Conservation (phyloP, 2,329 filamentous ascomycete genomes). For the Aspergillus brasiliensis region DNA sequence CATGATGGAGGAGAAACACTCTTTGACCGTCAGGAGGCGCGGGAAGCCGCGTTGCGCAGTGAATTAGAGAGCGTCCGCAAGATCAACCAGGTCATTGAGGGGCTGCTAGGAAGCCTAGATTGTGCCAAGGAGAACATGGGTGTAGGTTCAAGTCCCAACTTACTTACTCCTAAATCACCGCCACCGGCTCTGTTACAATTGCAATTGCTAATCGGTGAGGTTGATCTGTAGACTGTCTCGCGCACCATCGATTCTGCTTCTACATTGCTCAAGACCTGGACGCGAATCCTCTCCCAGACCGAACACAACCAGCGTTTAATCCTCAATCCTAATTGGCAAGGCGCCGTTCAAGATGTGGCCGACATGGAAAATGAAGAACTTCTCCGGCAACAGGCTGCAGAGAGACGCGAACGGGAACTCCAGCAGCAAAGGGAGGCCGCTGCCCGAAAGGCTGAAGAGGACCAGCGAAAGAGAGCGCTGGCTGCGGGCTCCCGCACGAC, state of each 20-base stretch:
- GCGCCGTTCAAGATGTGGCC: constrained; percentile 80
- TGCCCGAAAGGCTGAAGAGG: constrained; percentile 54
- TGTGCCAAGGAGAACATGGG: constrained; percentile 54
- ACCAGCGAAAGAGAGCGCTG: constrained; percentile 43
- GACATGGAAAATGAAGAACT: constrained; percentile 81
- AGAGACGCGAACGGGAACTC: constrained; percentile 75
- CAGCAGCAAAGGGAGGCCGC: constrained; percentile 75
- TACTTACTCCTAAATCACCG: background rate
- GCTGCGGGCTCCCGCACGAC: constrained; percentile 36
- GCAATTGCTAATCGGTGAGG: background rate
- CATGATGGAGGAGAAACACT: constrained; percentile 54
- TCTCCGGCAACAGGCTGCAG: constrained; percentile 72
- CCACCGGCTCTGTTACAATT: background rate
- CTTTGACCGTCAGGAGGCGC: constrained; percentile 66
- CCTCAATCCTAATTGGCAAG: constrained; percentile 85
- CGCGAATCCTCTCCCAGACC: constrained; percentile 90
- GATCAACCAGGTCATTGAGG: constrained; percentile 85
- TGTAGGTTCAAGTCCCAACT: constrained; percentile 37
- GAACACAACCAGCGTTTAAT: constrained; percentile 96
- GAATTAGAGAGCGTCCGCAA: constrained; percentile 82
- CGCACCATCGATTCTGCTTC: constrained; percentile 85
- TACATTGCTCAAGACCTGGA: constrained; percentile 91
- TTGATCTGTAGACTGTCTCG: constrained; percentile 69
- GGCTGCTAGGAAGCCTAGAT: constrained; percentile 48
- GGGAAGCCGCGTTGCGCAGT: constrained; percentile 71